These are phyloP conservation scores for Diaporthe citri DNA, from an alignment of 2,329 filamentous ascomycete species.

Conservation along the genomic window DNA sequence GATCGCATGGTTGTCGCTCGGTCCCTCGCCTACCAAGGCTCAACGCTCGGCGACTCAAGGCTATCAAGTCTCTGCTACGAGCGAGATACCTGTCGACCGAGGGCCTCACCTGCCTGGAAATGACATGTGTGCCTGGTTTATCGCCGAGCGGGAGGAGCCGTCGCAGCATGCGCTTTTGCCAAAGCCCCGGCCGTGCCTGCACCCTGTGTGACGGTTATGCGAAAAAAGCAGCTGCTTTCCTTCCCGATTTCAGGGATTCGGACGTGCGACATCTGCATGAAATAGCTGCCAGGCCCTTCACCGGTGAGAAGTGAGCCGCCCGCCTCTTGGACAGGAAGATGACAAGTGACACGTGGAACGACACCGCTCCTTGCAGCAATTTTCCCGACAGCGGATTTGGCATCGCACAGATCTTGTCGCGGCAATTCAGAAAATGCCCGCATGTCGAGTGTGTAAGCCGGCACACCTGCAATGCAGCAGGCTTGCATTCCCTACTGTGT, in stretches of 20 bases:
- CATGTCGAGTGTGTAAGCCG: conserved; percentile 4
- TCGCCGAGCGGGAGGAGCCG: conserved; percentile 40
- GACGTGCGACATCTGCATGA: conserved; percentile 37
- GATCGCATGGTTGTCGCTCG: conserved; percentile 18
- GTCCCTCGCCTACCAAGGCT: conserved; percentile 12
- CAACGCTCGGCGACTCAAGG: neutral
- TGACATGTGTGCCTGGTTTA: conserved; percentile 27
- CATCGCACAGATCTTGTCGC: conserved; percentile 40
- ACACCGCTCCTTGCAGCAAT: conserved; percentile 32
- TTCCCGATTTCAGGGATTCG: conserved; percentile 30
- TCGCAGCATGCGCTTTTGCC: conserved; percentile 30
- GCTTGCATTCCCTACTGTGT: neutral
- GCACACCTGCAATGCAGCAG: conserved; percentile 8
- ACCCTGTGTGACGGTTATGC: conserved; percentile 23
- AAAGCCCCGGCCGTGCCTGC: conserved; percentile 24
- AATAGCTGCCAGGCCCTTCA: conserved; percentile 30
- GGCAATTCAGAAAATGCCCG: conserved; percentile 36
- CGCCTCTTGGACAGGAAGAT: conserved; percentile 11
- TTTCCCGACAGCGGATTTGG: conserved; percentile 10
- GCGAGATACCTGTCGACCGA: conserved; percentile 7
- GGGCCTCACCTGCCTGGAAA: conserved; percentile 9
- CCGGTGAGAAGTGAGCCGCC: conserved; percentile 39
- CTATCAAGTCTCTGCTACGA: conserved; percentile 3
- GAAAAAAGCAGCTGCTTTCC: conserved; percentile 35
- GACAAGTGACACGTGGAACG: conserved; percentile 36